phyloP scores from a whole-genome alignment of 73 alveolate genomes.

The Blepharisma japonicum region DNA sequence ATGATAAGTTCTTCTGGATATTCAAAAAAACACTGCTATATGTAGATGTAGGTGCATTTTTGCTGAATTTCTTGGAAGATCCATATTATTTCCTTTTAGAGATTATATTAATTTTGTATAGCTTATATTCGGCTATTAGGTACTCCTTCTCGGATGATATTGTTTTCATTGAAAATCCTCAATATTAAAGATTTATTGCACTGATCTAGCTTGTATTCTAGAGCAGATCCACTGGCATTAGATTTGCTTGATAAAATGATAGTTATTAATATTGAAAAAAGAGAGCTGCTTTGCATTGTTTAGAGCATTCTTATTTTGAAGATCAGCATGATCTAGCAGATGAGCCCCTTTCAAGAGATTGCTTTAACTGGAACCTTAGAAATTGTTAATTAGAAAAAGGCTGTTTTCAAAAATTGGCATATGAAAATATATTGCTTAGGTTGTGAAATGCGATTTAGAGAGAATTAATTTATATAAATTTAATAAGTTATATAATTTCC shows the following conservation, averaged over 20 bases:
- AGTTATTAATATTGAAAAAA: conserved; percentile 73
- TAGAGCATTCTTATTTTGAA: conserved; percentile 88
- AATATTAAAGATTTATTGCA: conserved; percentile 74
- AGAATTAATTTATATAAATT: too few relatives aligned
- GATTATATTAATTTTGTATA: conserved; percentile 87
- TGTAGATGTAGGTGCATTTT: conserved; percentile 89
- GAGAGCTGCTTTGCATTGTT: conserved; percentile 83
- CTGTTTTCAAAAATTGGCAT: too few relatives aligned
- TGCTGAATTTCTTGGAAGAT: conserved; percentile 77
- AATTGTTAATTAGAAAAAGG: too few relatives aligned
- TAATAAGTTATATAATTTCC: too few relatives aligned
- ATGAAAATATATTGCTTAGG: too few relatives aligned
- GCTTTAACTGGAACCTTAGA: conserved; percentile 88
- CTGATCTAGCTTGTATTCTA: conserved; percentile 74
- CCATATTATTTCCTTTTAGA: conserved; percentile 89
- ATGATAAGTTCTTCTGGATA: too few relatives aligned
- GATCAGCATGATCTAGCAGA: conserved; percentile 85
- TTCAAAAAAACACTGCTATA: too few relatives aligned
- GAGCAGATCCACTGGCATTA: conserved; percentile 76
- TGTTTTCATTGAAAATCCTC: conserved; percentile 78
- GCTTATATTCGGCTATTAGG: conserved; percentile 80
- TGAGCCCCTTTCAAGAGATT: conserved; percentile 73
- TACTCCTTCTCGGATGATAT: conserved; percentile 85
- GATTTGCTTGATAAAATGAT: conserved; percentile 90
- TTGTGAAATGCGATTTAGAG: too few relatives aligned